phyloP scores from a whole-genome alignment of 176 grass and related monocot genomes.

The Triticum turgidum region DNA sequence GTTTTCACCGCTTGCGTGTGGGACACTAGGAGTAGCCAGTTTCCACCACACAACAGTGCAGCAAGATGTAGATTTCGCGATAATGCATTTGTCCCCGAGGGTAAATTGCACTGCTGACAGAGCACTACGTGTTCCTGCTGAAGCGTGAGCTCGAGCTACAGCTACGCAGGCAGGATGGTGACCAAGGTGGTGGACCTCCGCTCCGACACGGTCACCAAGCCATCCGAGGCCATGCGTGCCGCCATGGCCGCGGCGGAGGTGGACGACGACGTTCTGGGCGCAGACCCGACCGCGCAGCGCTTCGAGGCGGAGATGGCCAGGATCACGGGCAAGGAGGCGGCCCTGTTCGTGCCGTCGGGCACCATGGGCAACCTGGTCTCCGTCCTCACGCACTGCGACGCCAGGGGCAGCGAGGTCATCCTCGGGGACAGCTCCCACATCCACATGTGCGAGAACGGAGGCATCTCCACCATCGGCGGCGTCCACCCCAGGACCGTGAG shows the following conservation, averaged over 20 bases:
- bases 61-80: too few species aligned
- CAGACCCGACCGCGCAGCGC: slow-evolving; percentile 63
- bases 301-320: slow-evolving; percentile 69
- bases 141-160: not conserved
- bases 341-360: slow-evolving; percentile 90
- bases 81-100: not conserved
- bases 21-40: not conserved
- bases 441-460: slow-evolving; percentile 92
- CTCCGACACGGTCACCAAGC: slow-evolving; percentile 94
- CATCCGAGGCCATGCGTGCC: slow-evolving; percentile 67
- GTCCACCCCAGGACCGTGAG: slow-evolving; percentile 65
- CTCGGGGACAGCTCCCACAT: slow-evolving; percentile 86
- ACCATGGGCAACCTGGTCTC: slow-evolving; percentile 96
- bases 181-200: slow-evolving; percentile 75
- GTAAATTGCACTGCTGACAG: too few species aligned
- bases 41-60: too few species aligned
- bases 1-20: not conserved
- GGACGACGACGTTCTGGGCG: slow-evolving; percentile 83
- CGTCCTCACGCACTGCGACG: slow-evolving; percentile 79
- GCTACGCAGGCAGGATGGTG: slow-evolving; percentile 39
- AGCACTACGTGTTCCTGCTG: not conserved
- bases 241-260: slow-evolving; percentile 92
- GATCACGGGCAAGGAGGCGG: slow-evolving; percentile 78
- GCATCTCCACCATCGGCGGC: slow-evolving; percentile 82
- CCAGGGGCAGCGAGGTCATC: slow-evolving; percentile 84